phyloP scores from a whole-genome alignment of 495 filamentous ascomycete species.

The Hyaloscypha variabilis region DNA sequence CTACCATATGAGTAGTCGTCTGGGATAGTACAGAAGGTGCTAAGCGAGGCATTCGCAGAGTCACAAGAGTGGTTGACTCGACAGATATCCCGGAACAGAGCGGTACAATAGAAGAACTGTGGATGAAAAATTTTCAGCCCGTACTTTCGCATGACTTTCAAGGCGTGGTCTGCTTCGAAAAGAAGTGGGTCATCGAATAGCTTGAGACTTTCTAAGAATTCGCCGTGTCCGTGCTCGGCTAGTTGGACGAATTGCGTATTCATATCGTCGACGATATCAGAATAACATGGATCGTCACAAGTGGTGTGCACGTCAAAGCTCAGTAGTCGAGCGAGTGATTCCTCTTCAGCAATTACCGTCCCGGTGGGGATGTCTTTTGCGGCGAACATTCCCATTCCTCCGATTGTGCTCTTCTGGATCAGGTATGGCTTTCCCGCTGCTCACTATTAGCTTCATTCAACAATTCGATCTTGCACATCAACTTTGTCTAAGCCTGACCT shows the following conservation, averaged over 20 bases:
- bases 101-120: not conserved
- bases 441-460: not conserved
- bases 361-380: not conserved
- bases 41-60: not conserved
- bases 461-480: too few species aligned
- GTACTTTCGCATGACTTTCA: not conserved
- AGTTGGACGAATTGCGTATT: not conserved
- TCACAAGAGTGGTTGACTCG: not conserved
- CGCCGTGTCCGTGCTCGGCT: not conserved
- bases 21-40: not conserved
- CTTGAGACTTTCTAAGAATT: not conserved
- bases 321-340: not conserved
- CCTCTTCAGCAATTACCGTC: not conserved
- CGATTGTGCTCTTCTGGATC: not conserved
- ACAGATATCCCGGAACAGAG: not conserved
- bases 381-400: not conserved
- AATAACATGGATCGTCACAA: not conserved
- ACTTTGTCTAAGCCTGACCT: too few species aligned
- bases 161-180: not conserved
- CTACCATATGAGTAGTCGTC: not conserved
- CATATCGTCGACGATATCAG: not conserved
- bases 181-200: not conserved
- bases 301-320: not conserved
- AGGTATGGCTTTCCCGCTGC: not conserved
- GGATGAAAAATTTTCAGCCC: not conserved